Conservation (phyloP, 306 rosid species). For the Citrullus amarus region DNA sequence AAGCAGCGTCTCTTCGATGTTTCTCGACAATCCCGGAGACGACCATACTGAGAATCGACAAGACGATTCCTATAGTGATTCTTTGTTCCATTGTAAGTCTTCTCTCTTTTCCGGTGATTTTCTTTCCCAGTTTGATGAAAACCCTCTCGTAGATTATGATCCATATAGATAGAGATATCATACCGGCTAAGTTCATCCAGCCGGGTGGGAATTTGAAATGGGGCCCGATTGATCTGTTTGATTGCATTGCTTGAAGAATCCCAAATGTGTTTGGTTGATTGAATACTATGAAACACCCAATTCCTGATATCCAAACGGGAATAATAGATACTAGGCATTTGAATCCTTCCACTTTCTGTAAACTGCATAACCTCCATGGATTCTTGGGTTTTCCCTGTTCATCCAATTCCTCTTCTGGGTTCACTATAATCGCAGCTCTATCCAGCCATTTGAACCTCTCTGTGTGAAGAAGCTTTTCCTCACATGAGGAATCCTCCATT, state of each 20-base stretch:
- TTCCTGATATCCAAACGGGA: conserved; percentile 62
- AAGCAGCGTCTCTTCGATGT: conserved; percentile 38
- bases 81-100: conserved; percentile 37
- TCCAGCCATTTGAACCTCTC: conserved; percentile 48
- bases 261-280: conserved; percentile 65
- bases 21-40: conserved; percentile 49
- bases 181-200: conserved; percentile 43
- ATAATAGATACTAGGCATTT: conserved; percentile 52
- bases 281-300: conserved; percentile 42
- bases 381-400: conserved; percentile 29
- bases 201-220: conserved; percentile 65
- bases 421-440: conserved; percentile 44
- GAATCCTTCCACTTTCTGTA: conserved; percentile 64
- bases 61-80: conserved; percentile 42
- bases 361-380: conserved; percentile 55
- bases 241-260: conserved; percentile 54
- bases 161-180: conserved; percentile 73
- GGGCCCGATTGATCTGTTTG: conserved; percentile 36
- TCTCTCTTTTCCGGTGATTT: conserved; percentile 3
- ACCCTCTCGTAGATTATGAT: conserved; percentile 45
- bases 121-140: conserved; percentile 25
- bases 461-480: conserved; percentile 23
- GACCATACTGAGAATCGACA: conserved; percentile 56
- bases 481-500: not conserved
- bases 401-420: conserved; percentile 30